Percentiles rank a stretch among this genome's conserved stretches.
phyloP scores from a whole-genome alignment of 2,329 filamentous ascomycete species.

The Cordyceps fumosorosea region DNA sequence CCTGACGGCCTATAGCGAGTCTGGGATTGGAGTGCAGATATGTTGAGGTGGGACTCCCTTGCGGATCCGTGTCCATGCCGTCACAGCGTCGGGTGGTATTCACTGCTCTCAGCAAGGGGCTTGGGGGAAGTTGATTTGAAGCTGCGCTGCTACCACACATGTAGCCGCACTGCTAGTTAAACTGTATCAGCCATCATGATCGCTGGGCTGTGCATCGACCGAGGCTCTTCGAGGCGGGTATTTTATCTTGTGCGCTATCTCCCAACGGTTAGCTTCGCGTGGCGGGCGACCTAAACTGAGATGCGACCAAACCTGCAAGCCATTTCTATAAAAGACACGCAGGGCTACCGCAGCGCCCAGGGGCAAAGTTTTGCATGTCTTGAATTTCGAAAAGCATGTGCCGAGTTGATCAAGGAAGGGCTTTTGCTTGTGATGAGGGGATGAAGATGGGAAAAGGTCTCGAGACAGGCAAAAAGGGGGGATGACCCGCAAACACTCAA shows the following conservation, averaged over 20 bases:
- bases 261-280: not conserved
- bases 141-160: not conserved
- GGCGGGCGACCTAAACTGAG: not conserved
- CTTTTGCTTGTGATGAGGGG: not conserved
- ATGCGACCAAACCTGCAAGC: not conserved
- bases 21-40: not conserved
- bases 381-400: not conserved
- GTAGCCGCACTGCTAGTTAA: not conserved
- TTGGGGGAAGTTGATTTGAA: not conserved
- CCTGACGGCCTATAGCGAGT: not conserved
- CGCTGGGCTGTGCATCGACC: not conserved
- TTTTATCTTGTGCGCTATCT: not conserved
- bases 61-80: conserved; percentile 2
- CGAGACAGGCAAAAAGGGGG: not conserved
- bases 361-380: not conserved
- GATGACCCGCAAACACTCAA: not conserved
- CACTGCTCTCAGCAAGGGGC: not conserved
- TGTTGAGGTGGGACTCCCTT: not conserved
- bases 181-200: not conserved
- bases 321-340: not conserved
- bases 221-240: not conserved
- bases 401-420: no score
- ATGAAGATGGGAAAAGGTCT: not conserved
- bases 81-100: not conserved
- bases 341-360: conserved; percentile 7